Base-by-base conservation (phyloP, 129 eudicot genomes). In the Cynara cardunculus region DNA sequence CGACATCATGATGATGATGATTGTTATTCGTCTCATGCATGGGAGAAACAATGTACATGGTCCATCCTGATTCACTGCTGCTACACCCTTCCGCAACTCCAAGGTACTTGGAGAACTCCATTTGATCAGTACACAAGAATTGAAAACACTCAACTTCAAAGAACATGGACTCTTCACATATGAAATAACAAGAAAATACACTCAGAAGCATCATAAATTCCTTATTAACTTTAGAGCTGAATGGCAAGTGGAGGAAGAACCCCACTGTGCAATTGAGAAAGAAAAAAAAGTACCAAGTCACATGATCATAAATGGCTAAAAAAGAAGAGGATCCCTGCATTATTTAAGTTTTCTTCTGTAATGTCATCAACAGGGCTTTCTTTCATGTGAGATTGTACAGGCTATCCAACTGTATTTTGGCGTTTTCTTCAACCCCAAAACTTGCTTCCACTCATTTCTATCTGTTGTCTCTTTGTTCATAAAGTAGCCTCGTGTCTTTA, bases 11-110 rank as follows among this genome's bases (percentile, higher is more conserved):
- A 18, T 74, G 76, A 39, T 79, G 70, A 41, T 74, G 74, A 35
- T 75, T 59, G 79, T 77, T 16, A 74, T 9, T 75, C 9, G 72
- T 69, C 28, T 84, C 84, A 39, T 84, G 74, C 79, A 82, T 82
- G 65, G 97, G 79, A 26, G 97, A 87, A 69, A 75, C 92, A 74
- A 93, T 86, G 81, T 91, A 93, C 89, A 71, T 86, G 65, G 98
- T 91, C 98, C 98, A 93, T 34, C 98, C 98, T 5, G 97, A 93
- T 75, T 93, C 98, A 73, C 86, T 91, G 85, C 97, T 91, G 87
- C 94, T 89, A 79, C 93, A 89, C 84, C 83, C 98, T 82, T 92
- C 92, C 10, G 72, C 46, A 71, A 39, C 86, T 87, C 85, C 89
- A 70, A 37, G 73, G 79, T 30, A 76, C 69, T 90, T 79, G 83